Base-by-base conservation (phyloP, 1,284 basidiomycete genomes). In the Rhodotorula sp. region DNA sequence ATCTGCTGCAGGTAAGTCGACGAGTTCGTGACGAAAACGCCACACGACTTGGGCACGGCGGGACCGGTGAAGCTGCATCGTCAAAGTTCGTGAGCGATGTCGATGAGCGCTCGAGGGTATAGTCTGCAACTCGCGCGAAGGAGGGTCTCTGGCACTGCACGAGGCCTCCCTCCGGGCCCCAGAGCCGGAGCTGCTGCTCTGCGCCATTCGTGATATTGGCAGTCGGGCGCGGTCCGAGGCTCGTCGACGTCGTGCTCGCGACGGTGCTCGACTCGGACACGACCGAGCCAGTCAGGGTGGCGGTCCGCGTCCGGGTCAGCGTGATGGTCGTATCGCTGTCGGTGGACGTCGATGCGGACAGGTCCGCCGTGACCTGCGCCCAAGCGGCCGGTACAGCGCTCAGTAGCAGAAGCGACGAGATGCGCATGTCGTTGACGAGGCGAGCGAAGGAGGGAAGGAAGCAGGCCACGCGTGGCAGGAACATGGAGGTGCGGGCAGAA, bases 1-100 rank as follows among this genome's bases (percentile, higher is more conserved):
- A 72, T 67, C 27, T 68, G 66, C 55, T 68, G 63, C 16, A 72
- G n/a, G 49, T 72, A 72, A 14, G 64, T 66, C 10, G 59, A 62
- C 17, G 70, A 54, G 45, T 68, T 64, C 12, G 66, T 71, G 1
- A 71, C 70, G 45, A 54, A 71, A 27, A 71, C 60, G 13, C 63
- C 66, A 25, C 70, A 72, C 63, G 53, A 62, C 54, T 66, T 52
- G 5, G 64, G 59, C 0, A 70, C 68, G 1, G 68, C 64, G 0
- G 68, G 68, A 0, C 61, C 65, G 21, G 64, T 66, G 42, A 70
- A 70, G 13, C 62, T 63, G 61, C 5, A 12, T 34, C 34, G 5
- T 34, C 34, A 34, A 5, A 34, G 34, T 13, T 1, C 4, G 61
- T 55, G 23, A 25, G 34, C 34, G 44, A 10, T 21, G 42, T 41